Evolutionary conservation across 352 stramenopile species (phyloP), one percentile per base, ranked within the genome.

Genomic region (Pythium utonaiense): DNA sequence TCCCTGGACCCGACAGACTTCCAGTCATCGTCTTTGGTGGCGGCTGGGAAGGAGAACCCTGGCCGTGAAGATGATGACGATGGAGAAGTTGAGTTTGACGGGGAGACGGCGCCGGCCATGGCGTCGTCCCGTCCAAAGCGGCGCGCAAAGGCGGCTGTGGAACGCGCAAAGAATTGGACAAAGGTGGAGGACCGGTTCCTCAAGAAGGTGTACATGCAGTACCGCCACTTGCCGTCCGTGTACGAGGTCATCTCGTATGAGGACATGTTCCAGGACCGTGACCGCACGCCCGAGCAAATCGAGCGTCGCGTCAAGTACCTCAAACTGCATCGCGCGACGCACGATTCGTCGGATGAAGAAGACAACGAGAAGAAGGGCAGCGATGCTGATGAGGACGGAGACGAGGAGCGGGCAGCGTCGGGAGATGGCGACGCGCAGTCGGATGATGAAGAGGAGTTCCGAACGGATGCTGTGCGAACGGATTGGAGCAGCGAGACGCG

Each of bases 211-310:
- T 94, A 80, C 59, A 69, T 74, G 45, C 88, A 89, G 54, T 93
- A 86, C 58, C 77, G 80, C 13, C 86, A 95, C 55, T 66, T 95
- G 28, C 83, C 83, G 19, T 92, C 80, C 1, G 86, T 91, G 21
- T 93, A 91, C 57, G 86, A 95, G 52, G 84, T 93, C 24, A 88
- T 95, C 62, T 92, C 83, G 57, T 93, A 93, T 54, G 86, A 95
- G 72, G 86, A 95, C 47, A 93, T 95, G 83, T 93, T 95, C 47
- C 86, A 95, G 62, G 86, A 95, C 36, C 80, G 83, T 28, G 82
- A 95, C 25, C 80, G 86, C 48, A 93, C 86, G 0, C 60, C 83
- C 6, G 80, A 93, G 53, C 86, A 95, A 62, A 95, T 95, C 28
- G 79, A 93, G 56, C 83, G 83, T 8, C 86, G 86, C 48, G 82